A percentile compares a stretch with the other conserved stretches of the same genome.
Evolutionary conservation across 2,329 filamentous ascomycete genomes (phyloP).

Genomic region (Claviceps citrina): DNA sequence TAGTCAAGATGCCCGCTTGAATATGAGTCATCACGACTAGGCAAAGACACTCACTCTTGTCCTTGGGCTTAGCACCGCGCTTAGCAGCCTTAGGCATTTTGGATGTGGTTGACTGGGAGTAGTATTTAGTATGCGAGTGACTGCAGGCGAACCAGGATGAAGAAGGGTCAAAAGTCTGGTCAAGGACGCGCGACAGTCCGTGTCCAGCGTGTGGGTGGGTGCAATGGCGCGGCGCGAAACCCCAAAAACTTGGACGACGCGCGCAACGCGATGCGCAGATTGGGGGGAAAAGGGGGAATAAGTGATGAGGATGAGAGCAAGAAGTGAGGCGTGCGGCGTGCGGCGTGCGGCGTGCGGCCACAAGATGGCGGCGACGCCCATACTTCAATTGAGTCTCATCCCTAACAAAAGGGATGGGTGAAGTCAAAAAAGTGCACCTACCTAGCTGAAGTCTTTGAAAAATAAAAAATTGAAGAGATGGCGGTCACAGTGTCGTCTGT

Average conservation of each 20-base stretch:
- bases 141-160: background rate
- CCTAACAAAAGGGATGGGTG: background rate
- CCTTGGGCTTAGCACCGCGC: conserved; percentile 39
- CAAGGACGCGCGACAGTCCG: too few relatives aligned
- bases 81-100: conserved; percentile 46
- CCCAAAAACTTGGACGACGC: background rate
- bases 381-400: conserved; percentile 5
- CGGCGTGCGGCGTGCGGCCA: too few relatives aligned
- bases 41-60: conserved; percentile 39
- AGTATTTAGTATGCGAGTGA: conserved; percentile 6
- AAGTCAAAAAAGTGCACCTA: conserved; percentile 1
- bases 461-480: conserved; percentile 7
- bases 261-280: background rate
- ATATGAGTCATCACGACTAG: background rate
- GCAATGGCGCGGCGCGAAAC: background rate
- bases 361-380: conserved; percentile 8
- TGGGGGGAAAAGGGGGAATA: background rate
- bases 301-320: conserved; percentile 1
- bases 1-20: conserved; percentile 24
- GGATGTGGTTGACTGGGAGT: conserved; percentile 16
- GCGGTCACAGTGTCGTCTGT: conserved; percentile 11
- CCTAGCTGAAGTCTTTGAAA: background rate
- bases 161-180: too few relatives aligned
- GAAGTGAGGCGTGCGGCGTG: conserved; percentile 13
- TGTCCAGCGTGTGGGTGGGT: background rate